phyloP scores from a whole-genome alignment of 1,284 basidiomycete genomes.

The Chalciporus sp. region DNA sequence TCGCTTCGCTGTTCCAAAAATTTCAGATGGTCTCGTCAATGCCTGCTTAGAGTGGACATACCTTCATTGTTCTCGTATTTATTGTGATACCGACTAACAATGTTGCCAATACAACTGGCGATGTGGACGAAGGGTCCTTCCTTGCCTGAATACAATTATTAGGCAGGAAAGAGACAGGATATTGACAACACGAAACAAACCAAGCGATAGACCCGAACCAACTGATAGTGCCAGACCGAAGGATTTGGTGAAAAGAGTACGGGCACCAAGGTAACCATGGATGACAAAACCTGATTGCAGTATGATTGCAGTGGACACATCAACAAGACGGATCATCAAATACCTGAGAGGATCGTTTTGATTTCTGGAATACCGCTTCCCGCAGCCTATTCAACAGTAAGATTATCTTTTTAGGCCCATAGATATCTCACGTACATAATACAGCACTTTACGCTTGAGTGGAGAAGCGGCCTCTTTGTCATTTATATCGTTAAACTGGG shows the following conservation, averaged over 20 bases:
- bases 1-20: slow-evolving; percentile 69
- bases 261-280: slow-evolving; percentile 92
- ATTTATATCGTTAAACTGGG: slow-evolving; percentile 43
- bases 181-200: slow-evolving; percentile 37
- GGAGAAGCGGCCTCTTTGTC: slow-evolving; percentile 28
- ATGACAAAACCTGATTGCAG: slow-evolving; percentile 84
- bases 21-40: background rate
- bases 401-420: slow-evolving; percentile 16
- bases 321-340: slow-evolving; percentile 10
- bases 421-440: slow-evolving; percentile 62
- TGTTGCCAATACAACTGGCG: slow-evolving; percentile 93
- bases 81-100: slow-evolving; percentile 82
- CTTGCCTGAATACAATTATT: slow-evolving; percentile 52
- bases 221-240: slow-evolving; percentile 90
- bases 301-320: slow-evolving; percentile 1
- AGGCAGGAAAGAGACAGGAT: slow-evolving; percentile 10
- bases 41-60: slow-evolving; percentile 30
- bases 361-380: slow-evolving; percentile 97
- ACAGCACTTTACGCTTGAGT: slow-evolving; percentile 71
- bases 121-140: slow-evolving; percentile 98
- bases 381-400: slow-evolving; percentile 62
- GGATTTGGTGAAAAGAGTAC: slow-evolving; percentile 90
- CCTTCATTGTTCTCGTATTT: slow-evolving; percentile 97
- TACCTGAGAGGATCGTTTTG: slow-evolving; percentile 93
- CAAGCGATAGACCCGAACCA: slow-evolving; percentile 87